Conservation (phyloP, 2,329 filamentous ascomycete species). For the Talaromyces marneffei region DNA sequence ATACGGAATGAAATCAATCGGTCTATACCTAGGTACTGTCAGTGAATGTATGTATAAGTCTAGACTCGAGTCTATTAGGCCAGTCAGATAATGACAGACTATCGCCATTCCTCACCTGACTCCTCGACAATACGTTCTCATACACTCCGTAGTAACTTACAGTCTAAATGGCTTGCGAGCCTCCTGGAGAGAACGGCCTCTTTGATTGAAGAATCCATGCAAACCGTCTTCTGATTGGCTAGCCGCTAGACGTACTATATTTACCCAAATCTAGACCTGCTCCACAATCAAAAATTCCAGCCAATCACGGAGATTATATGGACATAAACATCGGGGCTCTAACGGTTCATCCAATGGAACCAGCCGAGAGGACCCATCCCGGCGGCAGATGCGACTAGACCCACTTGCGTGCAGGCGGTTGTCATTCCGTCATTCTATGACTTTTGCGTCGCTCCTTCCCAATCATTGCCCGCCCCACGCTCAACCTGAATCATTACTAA, state of each 20-base stretch:
- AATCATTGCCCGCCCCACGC: slow-evolving; percentile 9
- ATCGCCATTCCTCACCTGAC: no score
- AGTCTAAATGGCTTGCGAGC: no score
- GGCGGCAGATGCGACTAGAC: background rate
- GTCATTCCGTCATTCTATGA: background rate
- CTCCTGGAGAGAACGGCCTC: no score
- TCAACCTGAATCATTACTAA: slow-evolving; percentile 4
- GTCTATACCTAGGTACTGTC: background rate
- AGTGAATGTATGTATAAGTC: background rate
- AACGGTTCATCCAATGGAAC: background rate
- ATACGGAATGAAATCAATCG: background rate
- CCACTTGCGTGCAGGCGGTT: background rate
- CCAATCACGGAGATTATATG: background rate
- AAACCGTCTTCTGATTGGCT: background rate
- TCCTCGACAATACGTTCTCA: no score
- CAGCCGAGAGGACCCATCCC: background rate
- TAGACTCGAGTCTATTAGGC: no score
- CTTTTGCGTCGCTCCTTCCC: slow-evolving; percentile 1
- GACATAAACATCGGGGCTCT: slow-evolving; percentile 1
- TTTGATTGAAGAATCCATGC: background rate
- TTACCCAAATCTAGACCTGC: background rate
- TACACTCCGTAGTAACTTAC: no score
- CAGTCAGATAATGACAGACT: no score
- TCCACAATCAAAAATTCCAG: background rate
- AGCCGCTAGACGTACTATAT: background rate